These are phyloP conservation scores for Pseudogymnoascus sp. DNA, from an alignment of 2,329 filamentous ascomycete species.

Conservation along the genomic window DNA sequence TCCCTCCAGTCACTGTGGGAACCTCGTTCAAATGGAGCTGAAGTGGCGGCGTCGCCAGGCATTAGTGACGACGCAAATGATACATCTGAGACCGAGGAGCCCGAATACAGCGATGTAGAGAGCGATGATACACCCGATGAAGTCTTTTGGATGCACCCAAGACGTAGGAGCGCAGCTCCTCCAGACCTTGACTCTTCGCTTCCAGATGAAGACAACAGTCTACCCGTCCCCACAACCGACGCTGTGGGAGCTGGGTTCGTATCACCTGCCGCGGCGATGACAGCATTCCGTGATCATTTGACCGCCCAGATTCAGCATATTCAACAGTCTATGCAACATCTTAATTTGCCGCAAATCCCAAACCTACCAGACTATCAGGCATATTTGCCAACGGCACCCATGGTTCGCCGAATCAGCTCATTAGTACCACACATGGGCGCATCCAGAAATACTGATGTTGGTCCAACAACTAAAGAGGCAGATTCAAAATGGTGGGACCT, in stretches of 20 bases:
- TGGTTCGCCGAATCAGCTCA: constrained; percentile 66
- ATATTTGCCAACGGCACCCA: constrained; percentile 50
- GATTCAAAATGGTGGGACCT: constrained; percentile 63
- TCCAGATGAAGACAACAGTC: constrained; percentile 1
- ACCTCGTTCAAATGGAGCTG: constrained; percentile 39
- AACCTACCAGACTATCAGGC: constrained; percentile 65
- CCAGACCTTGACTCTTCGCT: background rate
- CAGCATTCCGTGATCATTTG: constrained; percentile 67
- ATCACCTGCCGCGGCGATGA: constrained; percentile 56
- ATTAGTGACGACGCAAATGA: constrained; percentile 37
- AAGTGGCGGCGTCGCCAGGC: constrained; percentile 28
- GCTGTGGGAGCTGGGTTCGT: constrained; percentile 26
- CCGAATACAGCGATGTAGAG: constrained; percentile 24
- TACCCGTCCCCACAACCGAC: constrained; percentile 21
- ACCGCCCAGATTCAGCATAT: constrained; percentile 68
- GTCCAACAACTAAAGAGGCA: constrained; percentile 35
- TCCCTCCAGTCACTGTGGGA: constrained; percentile 65
- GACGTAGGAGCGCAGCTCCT: constrained; percentile 22
- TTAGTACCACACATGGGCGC: constrained; percentile 60
- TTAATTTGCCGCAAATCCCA: constrained; percentile 53
- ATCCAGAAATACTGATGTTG: constrained; percentile 32
- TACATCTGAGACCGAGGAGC: constrained; percentile 34
- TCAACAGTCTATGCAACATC: constrained; percentile 64
- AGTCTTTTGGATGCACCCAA: constrained; percentile 30
- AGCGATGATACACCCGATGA: constrained; percentile 21